These are phyloP conservation scores for Cryoendolithus antarcticus DNA, from an alignment of 2,329 filamentous ascomycete genomes.

Conservation along the genomic window DNA sequence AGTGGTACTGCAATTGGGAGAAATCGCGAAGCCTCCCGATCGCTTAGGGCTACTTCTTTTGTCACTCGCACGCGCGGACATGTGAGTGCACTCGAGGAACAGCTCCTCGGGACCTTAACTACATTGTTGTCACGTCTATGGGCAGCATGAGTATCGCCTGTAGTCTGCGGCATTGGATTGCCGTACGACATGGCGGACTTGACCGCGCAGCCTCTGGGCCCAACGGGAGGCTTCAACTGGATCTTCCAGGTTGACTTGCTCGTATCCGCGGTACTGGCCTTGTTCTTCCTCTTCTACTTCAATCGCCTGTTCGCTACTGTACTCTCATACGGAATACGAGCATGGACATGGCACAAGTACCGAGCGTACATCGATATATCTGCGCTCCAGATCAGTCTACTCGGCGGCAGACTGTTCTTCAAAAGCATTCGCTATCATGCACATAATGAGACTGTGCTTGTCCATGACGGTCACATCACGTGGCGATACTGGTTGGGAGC, in stretches of 20 bases:
- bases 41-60: no score
- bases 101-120: no score
- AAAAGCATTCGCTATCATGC: constrained; percentile 89
- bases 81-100: no score
- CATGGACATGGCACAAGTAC: constrained; percentile 86
- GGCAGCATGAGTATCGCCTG: no score
- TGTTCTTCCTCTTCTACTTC: constrained; percentile 97
- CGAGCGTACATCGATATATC: constrained; percentile 84
- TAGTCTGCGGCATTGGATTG: no score
- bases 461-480: constrained; percentile 87
- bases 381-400: constrained; percentile 81
- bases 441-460: constrained; percentile 82
- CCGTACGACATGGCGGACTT: constrained; percentile 17
- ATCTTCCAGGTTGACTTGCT: constrained; percentile 70
- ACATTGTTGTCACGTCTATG: no score
- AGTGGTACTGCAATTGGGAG: no score
- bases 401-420: constrained; percentile 90
- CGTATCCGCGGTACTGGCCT: constrained; percentile 60
- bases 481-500: constrained; percentile 91
- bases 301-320: constrained; percentile 84
- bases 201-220: constrained; percentile 31
- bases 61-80: no score
- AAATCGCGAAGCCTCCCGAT: no score
- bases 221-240: constrained; percentile 35
- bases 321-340: constrained; percentile 70